Evolutionary conservation across 768 basidiomycete species (phyloP), one percentile per base, ranked within the genome.

Genomic region (Leccinum variicolor): DNA sequence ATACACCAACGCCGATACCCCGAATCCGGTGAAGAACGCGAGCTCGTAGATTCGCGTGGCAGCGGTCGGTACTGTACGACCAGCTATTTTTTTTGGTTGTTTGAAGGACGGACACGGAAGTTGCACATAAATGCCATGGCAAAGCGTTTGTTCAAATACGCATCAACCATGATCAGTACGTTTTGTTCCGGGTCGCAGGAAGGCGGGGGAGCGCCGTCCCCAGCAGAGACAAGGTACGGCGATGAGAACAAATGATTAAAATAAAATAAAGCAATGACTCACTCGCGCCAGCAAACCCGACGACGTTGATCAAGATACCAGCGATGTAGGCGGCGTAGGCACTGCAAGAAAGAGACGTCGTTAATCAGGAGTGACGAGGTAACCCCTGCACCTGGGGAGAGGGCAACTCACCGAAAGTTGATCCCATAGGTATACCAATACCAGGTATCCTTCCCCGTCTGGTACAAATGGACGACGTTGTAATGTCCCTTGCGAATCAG

Each of bases 21-120:
- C 84, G 62, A 91, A 88, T 28, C 91, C 91, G n/a, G 87, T 87
- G 74, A 92, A 89, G 80, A 92, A 94, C 13, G 88, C 84, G 76
- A 92, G 79, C 53, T 86, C 75, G 71, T 88, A 90, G 62, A 90
- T 81, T 54, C 83, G 79, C n/a, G 84, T 89, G 2, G 90, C 89
- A 5, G 81, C 82, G 25, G 86, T 66, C 6, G 88, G 84, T 1
- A 92, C 89, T 0, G 66, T 70, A 39, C 76, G 77, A 8, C 87
- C 87, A 29, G 84, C 83, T 82, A 4, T 54, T 47, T 43, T 43
- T 41, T 41, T 10, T 2, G 11, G 34, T 36, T 8, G 36, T 39
- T 39, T 39, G 36, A 39, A 39, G 17, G 36, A n/a, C 17, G 36
- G 36, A n/a, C 17, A 39, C 8, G 8, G 36, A 39, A 4, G 33